Percentiles rank a stretch among this genome's conserved stretches.
Conservation (phyloP, 1,284 basidiomycete genomes). For the Fomitopsis palustris region DNA sequence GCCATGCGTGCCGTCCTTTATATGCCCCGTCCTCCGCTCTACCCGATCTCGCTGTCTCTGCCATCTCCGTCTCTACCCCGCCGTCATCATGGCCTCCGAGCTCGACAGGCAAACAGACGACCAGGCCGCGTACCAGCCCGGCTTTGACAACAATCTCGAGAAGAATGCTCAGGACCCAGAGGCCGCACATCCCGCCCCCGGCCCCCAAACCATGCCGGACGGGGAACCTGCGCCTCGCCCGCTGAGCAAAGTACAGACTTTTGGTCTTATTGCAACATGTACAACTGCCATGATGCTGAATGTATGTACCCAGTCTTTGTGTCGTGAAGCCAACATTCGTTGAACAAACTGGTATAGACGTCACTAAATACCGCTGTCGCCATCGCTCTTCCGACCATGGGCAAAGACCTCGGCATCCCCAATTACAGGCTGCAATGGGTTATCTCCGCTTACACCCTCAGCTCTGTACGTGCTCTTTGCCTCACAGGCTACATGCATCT, state of each 20-base stretch:
- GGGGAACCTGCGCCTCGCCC: not conserved
- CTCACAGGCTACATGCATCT: not conserved
- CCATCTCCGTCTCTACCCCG: not conserved
- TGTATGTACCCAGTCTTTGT: constrained; percentile 20
- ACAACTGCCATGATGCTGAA: constrained; percentile 33
- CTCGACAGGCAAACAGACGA: not conserved
- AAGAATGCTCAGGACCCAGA: not conserved
- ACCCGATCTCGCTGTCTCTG: not conserved
- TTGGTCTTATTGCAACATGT: constrained; percentile 26
- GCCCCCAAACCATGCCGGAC: not conserved
- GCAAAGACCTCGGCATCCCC: constrained; percentile 40
- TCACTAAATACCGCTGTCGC: constrained; percentile 31
- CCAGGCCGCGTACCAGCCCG: not conserved
- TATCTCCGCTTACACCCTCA: constrained; percentile 50
- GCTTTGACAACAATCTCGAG: not conserved
- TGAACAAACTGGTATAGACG: constrained; percentile 13
- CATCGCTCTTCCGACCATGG: constrained; percentile 55
- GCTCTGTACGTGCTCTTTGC: constrained; percentile 30
- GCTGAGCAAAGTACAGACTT: constrained; percentile 11
- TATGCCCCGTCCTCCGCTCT: not conserved
- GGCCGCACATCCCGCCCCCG: not conserved
- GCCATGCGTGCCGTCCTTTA: not conserved
- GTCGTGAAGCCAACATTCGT: not conserved
- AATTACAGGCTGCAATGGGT: constrained; percentile 55
- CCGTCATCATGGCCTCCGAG: not conserved